phyloP scores from a whole-genome alignment of 2,329 filamentous ascomycete genomes.

The Stachybotrys chlorohalonatus region DNA sequence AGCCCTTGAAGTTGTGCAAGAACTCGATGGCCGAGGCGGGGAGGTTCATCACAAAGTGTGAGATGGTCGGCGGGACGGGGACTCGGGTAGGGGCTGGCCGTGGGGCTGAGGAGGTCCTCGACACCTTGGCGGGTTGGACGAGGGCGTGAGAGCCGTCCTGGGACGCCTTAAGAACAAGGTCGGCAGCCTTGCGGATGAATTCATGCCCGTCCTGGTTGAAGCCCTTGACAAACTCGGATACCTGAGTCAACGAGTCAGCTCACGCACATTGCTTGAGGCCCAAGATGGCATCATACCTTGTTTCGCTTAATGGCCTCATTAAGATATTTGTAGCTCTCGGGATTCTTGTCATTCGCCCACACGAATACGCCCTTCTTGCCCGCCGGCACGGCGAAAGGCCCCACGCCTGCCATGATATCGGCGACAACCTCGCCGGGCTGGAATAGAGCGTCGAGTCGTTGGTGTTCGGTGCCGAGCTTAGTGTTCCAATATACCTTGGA shows the following conservation, averaged over 20 bases:
- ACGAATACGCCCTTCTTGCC: constrained; percentile 87
- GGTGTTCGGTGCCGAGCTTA: constrained; percentile 81
- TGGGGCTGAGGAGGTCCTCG: constrained; percentile 26
- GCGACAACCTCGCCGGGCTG: constrained; percentile 79
- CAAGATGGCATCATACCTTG: constrained; percentile 47
- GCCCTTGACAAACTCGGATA: constrained; percentile 60
- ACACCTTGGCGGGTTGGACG: constrained; percentile 31
- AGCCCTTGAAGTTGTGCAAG: constrained; percentile 54
- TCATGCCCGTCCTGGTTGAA: constrained; percentile 74
- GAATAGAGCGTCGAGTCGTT: constrained; percentile 68
- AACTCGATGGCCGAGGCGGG: constrained; percentile 85
- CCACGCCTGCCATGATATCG: constrained; percentile 96
- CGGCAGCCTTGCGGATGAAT: constrained; percentile 68
- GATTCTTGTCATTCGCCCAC: constrained; percentile 96
- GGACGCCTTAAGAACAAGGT: constrained; percentile 45
- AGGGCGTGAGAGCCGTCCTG: constrained; percentile 43
- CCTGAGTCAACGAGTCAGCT: constrained; percentile 26
- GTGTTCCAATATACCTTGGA: constrained; percentile 98
- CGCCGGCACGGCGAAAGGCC: constrained; percentile 87
- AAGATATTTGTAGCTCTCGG: constrained; percentile 71
- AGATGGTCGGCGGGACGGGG: constrained; percentile 63
- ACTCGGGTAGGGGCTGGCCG: constrained; percentile 29
- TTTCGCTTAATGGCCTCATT: constrained; percentile 63
- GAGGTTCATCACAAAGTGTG: constrained; percentile 98
- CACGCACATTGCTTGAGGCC: background rate